A percentile compares a stretch with the other conserved stretches of the same genome.
Evolutionary conservation across 139 green algal species (phyloP).

Genomic region (Chlamydomonas incerta): DNA sequence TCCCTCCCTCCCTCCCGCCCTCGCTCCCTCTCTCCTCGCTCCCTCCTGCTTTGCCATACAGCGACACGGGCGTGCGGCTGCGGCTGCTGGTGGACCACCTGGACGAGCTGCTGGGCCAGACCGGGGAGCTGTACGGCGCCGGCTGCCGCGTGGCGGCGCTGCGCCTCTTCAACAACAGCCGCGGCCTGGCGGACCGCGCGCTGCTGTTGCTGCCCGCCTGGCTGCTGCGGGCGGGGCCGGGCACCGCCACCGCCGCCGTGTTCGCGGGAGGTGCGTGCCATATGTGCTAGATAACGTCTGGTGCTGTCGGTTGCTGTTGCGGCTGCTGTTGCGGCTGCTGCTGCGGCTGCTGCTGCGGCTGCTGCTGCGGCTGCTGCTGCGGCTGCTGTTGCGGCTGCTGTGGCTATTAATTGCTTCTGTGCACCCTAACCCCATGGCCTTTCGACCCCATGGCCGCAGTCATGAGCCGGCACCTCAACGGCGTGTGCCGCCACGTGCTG

Average conservation of each 20-base stretch:
- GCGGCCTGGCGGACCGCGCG: slow-evolving; percentile 12
- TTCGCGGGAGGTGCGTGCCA: slow-evolving; percentile 1
- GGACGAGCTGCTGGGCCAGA: slow-evolving; percentile 18
- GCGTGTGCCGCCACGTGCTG: slow-evolving; percentile 35
- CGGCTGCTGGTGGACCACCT: slow-evolving; percentile 32
- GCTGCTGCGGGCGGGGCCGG: slow-evolving; percentile 3
- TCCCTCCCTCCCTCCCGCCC: no score
- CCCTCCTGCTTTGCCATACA: not conserved
- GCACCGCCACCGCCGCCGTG: slow-evolving; percentile 15
- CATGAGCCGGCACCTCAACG: slow-evolving; percentile 30
- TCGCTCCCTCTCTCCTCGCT: no score
- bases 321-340: no score
- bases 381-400: no score
- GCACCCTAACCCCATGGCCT: not conserved
- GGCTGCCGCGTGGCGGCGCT: slow-evolving; percentile 32
- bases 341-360: no score
- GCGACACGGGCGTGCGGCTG: slow-evolving; percentile 27
- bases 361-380: no score
- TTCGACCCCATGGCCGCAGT: not conserved
- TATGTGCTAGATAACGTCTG: no score
- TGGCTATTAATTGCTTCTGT: no score
- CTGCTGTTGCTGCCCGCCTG: slow-evolving; percentile 31
- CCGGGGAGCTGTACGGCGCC: slow-evolving; percentile 24
- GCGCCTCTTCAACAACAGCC: slow-evolving; percentile 42
- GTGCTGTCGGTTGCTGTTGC: no score